Evolutionary conservation across 2,329 filamentous ascomycete species (phyloP).

Genomic region (Colletotrichum tamarilloi): DNA sequence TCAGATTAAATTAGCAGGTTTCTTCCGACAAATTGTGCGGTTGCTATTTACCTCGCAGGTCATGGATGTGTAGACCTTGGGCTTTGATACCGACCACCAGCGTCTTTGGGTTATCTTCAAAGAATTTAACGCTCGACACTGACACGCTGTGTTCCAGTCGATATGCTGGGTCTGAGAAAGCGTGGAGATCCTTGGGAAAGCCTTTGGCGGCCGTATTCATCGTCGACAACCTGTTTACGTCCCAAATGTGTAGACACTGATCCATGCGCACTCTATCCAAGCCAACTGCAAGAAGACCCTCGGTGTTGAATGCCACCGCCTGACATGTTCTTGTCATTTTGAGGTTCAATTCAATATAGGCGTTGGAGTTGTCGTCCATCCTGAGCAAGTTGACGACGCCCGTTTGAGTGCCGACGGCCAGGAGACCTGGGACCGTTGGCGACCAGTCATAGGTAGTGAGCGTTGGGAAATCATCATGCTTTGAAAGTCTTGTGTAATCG

Average conservation of each 20-base stretch:
- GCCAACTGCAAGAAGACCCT: conserved; percentile 79
- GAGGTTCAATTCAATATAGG: conserved; percentile 73
- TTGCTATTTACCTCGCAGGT: conserved; percentile 72
- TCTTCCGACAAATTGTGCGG: neutral
- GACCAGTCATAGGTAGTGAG: conserved; percentile 77
- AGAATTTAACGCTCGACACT: conserved; percentile 87
- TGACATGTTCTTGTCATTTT: conserved; percentile 84
- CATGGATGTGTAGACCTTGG: conserved; percentile 80
- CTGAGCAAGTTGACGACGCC: conserved; percentile 81
- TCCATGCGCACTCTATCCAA: conserved; percentile 86
- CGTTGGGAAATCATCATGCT: conserved; percentile 72
- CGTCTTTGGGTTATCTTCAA: conserved; percentile 79
- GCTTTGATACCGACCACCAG: conserved; percentile 81
- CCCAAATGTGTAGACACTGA: conserved; percentile 85
- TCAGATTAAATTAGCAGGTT: conserved; percentile 37
- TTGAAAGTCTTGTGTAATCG: conserved; percentile 66
- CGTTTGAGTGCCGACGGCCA: conserved; percentile 80
- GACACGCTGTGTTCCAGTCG: conserved; percentile 74
- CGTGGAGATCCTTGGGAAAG: conserved; percentile 59
- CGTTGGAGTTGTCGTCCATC: conserved; percentile 77
- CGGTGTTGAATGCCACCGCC: conserved; percentile 81
- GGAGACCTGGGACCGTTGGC: conserved; percentile 69
- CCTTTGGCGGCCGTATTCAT: conserved; percentile 60
- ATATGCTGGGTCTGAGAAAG: conserved; percentile 67
- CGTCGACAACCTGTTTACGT: conserved; percentile 72